Base-by-base conservation (phyloP, 2,329 filamentous ascomycete species). In the Claviceps africana region DNA sequence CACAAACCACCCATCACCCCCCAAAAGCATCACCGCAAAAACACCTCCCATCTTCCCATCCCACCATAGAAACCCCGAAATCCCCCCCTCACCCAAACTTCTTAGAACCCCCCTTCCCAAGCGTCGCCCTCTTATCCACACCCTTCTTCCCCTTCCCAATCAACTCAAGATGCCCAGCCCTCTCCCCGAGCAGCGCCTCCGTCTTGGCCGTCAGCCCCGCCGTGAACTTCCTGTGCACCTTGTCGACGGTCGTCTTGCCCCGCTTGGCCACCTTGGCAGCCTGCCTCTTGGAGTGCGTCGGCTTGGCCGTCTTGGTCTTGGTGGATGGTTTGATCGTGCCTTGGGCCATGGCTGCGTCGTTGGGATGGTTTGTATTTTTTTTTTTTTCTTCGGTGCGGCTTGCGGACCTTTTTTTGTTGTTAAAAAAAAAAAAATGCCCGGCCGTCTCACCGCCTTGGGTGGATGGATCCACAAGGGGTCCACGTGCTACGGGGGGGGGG, bases 91-190 rank as follows among this genome's bases (percentile, higher is more conserved):
- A n/a, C n/a, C n/a, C 77, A 66, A 77, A 80, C 67, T 77, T 77
- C 64, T 72, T 72, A 17, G 71, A 73, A 5, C 77, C 77, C 33
- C 74, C 76, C 67, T 71, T 71, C 48, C 48, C 49, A n/a, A 65
- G 60, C 47, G 67, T 67, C 49, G 62, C 54, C 59, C 65, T 70
- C 62, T 68, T 70, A 45, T 61, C 63, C n/a, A 46, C 51, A 6
- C 59, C 63, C 64, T 74, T 78, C 64, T 77, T 76, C 10, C 74
- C 73, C 65, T 76, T 72, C 33, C 76, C 78, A 55, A 81, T 78
- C 56, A 81, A 61, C 68, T 82, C 78, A 25, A 82, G 64, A 54
- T 82, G 78, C 0, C 78, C 77, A 5, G 76, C 78, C 9, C 78
- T 68, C 68, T 81, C 76, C 54, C 77, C 77, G 42, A 82, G 70